Conservation (phyloP, 805 yeast genomes). For the Yarrowia alimentaria region DNA sequence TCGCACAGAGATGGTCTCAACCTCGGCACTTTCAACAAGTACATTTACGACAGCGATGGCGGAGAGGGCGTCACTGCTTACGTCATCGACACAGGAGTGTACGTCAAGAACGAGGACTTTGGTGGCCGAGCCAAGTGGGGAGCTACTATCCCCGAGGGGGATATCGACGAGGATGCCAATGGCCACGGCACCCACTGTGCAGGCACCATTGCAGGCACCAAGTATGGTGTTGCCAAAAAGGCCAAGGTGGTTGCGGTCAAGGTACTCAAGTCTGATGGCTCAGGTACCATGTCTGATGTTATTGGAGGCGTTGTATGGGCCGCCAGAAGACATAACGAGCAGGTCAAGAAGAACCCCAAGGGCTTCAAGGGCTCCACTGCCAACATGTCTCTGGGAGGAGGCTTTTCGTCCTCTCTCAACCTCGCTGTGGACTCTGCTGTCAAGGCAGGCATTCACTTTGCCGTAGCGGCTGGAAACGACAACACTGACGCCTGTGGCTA, state of each 20-base stretch:
- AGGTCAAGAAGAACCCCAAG: slow-evolving; percentile 42
- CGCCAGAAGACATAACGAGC: slow-evolving; percentile 48
- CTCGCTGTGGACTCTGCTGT: slow-evolving; percentile 59
- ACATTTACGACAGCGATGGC: slow-evolving; percentile 57
- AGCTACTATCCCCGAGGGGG: slow-evolving; percentile 50
- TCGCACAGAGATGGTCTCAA: slow-evolving; percentile 61
- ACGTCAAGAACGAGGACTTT: slow-evolving; percentile 52
- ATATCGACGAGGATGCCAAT: slow-evolving; percentile 52
- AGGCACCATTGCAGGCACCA: slow-evolving; percentile 58
- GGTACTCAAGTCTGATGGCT: slow-evolving; percentile 58
- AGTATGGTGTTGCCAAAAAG: slow-evolving; percentile 61
- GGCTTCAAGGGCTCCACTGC: slow-evolving; percentile 61
- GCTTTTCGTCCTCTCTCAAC: slow-evolving; percentile 54
- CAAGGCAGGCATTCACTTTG: slow-evolving; percentile 55
- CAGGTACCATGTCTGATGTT: slow-evolving; percentile 60
- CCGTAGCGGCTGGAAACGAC: slow-evolving; percentile 65
- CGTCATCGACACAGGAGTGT: slow-evolving; percentile 77
- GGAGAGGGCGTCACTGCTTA: slow-evolving; percentile 70
- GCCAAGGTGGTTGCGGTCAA: slow-evolving; percentile 59
- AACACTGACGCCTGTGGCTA: slow-evolving; percentile 57
- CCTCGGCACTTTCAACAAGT: slow-evolving; percentile 56
- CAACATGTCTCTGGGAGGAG: slow-evolving; percentile 63
- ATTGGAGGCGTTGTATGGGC: slow-evolving; percentile 62
- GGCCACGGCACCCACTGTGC: slow-evolving; percentile 71
- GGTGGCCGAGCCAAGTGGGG: slow-evolving; percentile 64